Conservation (phyloP, 2,329 filamentous ascomycete genomes). For the Colletotrichum agaves region DNA sequence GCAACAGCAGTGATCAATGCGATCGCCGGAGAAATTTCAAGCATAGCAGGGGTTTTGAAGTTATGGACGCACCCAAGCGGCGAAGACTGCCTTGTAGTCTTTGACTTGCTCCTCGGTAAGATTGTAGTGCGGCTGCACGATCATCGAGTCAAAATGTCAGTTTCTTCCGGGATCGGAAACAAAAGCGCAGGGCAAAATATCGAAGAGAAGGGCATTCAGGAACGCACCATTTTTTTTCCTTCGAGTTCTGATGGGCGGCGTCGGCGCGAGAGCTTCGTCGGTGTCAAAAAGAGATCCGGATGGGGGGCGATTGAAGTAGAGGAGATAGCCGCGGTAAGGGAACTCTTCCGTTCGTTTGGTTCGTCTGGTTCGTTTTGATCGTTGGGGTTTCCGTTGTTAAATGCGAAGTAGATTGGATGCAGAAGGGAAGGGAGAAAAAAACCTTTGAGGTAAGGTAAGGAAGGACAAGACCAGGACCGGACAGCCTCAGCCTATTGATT, state of each 20-base stretch:
- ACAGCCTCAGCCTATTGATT: constrained; percentile 32
- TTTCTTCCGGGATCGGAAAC: neutral
- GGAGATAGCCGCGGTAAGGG: neutral
- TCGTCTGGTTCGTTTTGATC: constrained; percentile 2
- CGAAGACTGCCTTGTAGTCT: constrained; percentile 39
- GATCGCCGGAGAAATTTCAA: neutral
- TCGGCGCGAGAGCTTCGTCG: neutral
- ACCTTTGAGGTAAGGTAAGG: neutral
- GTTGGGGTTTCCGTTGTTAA: neutral
- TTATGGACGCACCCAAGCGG: constrained; percentile 36
- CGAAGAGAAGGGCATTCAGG: constrained; percentile 5
- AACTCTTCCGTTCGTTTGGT: neutral
- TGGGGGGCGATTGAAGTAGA: neutral
- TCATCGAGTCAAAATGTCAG: constrained; percentile 1
- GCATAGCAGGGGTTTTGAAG: constrained; percentile 7
- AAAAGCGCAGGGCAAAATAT: neutral
- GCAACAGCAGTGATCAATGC: neutral
- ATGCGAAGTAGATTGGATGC: neutral
- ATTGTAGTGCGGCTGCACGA: constrained; percentile 29
- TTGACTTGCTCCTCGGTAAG: constrained; percentile 37
- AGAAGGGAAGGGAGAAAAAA: constrained; percentile 18
- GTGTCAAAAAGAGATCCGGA: neutral
- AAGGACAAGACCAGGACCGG: constrained; percentile 1
- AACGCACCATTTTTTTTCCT: constrained; percentile 38
- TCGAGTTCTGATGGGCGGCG: neutral